Base-by-base conservation (phyloP, 1,284 basidiomycete genomes). In the Ustilago sp. region DNA sequence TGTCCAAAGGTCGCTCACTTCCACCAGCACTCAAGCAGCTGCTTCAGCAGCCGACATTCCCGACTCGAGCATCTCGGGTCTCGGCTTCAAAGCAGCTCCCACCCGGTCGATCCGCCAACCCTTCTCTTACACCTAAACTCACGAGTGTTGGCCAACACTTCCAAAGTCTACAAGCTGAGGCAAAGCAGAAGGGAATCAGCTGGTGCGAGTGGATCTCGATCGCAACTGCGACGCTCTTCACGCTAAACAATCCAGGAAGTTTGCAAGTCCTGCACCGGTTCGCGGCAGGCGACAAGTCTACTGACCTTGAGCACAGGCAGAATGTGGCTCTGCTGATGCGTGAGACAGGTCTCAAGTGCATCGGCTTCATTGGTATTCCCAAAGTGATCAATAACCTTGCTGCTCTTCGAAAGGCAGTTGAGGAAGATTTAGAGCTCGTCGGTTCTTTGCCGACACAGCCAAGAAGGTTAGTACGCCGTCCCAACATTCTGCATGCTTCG, bases 261-360 rank as follows among this genome's bases (percentile, higher is more conserved):
- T 88, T 96, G 48, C 91, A 91, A 19, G 90, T 92, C 72, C 87
- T 96, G 67, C 95, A 95, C 86, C 90, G 90, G 38, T 94, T 93
- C 84, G 90, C 90, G 54, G 90, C 92, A 6, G 59, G 63, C 32
- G 53, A 63, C 34, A 52, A 43, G 35, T 87, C 87, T 50, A 88
- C 87, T 66, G 82, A 88, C 70, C 89, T 89, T 59, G 89, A 90
- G 60, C 88, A 92, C 74, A 89, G 90, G 85, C 91, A 78, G 34
- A 76, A 84, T 19, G 80, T 90, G 80, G 93, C 93, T 2, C 76
- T 92, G 91, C 86, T 95, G 79, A 95, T 98, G 91, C 90, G 96
- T 59, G 96, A 99, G 88, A 91, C 93, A 9, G 94, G 94, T 5
- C 86, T 99, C 85, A 98, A 99, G 88, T 95, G 93, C 81, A 91